phyloP scores from a whole-genome alignment of 257 asterid species.

The Solanum corneliomulleri region DNA sequence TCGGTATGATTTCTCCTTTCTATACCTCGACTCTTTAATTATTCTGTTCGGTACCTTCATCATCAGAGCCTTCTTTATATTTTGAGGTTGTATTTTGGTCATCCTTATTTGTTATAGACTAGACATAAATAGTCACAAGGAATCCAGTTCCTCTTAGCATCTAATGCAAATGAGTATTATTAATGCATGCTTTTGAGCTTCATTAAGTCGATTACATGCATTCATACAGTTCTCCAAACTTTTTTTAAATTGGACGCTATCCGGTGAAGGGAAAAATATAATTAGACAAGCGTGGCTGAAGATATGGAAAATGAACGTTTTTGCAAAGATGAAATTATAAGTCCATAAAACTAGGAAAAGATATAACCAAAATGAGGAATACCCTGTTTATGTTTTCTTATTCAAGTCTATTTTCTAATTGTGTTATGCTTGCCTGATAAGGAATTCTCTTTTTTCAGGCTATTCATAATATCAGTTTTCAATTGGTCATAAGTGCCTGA shows the following conservation, averaged over 20 bases:
- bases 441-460: not conserved
- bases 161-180: not conserved
- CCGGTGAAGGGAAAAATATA: not conserved
- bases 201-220: not conserved
- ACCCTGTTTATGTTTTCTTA: not conserved
- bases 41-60: not conserved
- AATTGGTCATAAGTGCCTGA: not conserved
- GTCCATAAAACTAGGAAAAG: not conserved
- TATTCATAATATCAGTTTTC: not conserved
- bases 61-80: not conserved
- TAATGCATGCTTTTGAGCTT: not conserved
- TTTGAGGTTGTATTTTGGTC: not conserved
- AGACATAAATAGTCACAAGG: not conserved
- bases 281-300: not conserved
- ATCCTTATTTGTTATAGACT: not conserved
- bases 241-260: not conserved
- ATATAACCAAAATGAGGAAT: not conserved
- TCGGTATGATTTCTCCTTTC: conserved; percentile 38
- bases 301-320: not conserved
- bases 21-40: not conserved
- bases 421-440: not conserved
- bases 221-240: not conserved
- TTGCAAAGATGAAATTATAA: not conserved
- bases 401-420: not conserved
- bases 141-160: not conserved